Evolutionary conservation across 495 filamentous ascomycete genomes (phyloP), one percentile per base, ranked within the genome.

Genomic region (Tuber microsphaerosporum): DNA sequence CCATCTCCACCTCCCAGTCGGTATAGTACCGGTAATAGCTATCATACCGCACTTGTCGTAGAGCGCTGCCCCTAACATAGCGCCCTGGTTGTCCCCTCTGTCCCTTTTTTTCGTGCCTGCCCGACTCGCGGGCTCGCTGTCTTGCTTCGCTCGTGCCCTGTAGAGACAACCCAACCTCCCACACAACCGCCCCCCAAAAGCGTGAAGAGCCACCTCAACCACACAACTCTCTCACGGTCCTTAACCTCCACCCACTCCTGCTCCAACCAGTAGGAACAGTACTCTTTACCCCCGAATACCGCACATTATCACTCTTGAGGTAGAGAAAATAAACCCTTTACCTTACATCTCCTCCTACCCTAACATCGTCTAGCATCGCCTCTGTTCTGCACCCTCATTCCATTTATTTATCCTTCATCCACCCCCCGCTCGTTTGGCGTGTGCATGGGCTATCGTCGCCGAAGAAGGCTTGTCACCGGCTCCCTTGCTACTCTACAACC

Each of bases 361-460:
- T 45, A 45, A 45, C 70, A 41, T 73, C 71, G n/a, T 73, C 75
- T 69, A 80, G 71, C 71, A 76, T 76, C 78, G 46, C 74, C 48
- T 79, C 70, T 76, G 22, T 48, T 43, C 45, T 76, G 51, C 77
- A 79, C 76, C 71, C 72, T 73, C 73, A 75, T 78, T 78, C 78
- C 74, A 65, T 65, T 65, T 65, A 65, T 65, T 65, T 34, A 19
- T 34, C 61, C 75, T 75, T 69, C 73, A n/a, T 12, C 22, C 43
- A 41, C 70, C 61, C 78, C 77, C 77, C 78, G 77, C 77, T 80
- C 78, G 73, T 80, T 79, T 79, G 72, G 77, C 73, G 73, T 79
- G 77, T 79, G 77, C 76, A 79, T 79, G 77, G 76, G 77, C 77
- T 45, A 79, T 79, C 78, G 77, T 79, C 77, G 76, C 77, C 77